These are phyloP conservation scores for Phanerochaete sordida DNA, from an alignment of 768 basidiomycete species.

Conservation along the genomic window DNA sequence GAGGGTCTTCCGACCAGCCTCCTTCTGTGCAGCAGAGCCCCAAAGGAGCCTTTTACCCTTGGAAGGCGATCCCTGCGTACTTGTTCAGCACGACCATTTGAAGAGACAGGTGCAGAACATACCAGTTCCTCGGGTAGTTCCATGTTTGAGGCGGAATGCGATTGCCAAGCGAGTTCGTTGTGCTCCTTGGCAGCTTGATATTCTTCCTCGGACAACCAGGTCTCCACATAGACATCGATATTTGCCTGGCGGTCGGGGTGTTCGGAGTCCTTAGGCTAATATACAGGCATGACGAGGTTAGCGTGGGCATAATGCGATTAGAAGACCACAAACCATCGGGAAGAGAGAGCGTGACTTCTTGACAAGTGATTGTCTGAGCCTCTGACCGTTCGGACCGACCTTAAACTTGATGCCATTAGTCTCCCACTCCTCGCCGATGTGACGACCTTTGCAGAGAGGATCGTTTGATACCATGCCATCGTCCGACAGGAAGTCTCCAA, in stretches of 20 bases:
- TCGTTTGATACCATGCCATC: conserved; percentile 46
- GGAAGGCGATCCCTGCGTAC: conserved; percentile 29
- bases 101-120: conserved; percentile 4
- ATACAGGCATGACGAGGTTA: neutral
- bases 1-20: conserved; percentile 6
- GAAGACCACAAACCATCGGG: conserved; percentile 53
- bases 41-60: conserved; percentile 71
- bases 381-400: conserved; percentile 65
- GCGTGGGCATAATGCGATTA: neutral
- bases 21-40: conserved; percentile 45
- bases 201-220: conserved; percentile 75
- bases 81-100: neutral
- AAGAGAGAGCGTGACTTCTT: conserved; percentile 70
- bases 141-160: conserved; percentile 30
- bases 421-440: conserved; percentile 77
- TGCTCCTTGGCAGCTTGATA: conserved; percentile 61
- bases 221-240: conserved; percentile 72
- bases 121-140: conserved; percentile 41
- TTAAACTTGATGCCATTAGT: conserved; percentile 67
- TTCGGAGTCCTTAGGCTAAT: conserved; percentile 70
- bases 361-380: conserved; percentile 65
- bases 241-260: conserved; percentile 71
- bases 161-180: conserved; percentile 65
- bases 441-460: conserved; percentile 51
- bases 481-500: conserved; percentile 44